Evolutionary conservation across 2,329 filamentous ascomycete species (phyloP).

Genomic region (Grosmannia clavigera): DNA sequence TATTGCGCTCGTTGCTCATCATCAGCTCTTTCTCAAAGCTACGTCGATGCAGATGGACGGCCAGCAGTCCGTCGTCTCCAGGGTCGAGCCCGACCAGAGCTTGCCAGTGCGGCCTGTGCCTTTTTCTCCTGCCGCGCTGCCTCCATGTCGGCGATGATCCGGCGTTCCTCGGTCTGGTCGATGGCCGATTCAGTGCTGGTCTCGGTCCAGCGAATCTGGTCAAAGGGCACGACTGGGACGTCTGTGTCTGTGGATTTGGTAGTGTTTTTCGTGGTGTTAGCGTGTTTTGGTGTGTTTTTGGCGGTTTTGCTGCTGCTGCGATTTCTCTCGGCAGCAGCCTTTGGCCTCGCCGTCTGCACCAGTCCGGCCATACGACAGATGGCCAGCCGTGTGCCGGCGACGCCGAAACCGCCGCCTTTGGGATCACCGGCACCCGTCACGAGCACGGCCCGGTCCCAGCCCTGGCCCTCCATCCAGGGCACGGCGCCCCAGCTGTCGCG

Average conservation of each 20-base stretch:
- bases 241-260: neutral
- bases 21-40: too few relatives aligned
- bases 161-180: conserved; percentile 9
- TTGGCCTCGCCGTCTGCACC: conserved; percentile 7
- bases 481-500: conserved; percentile 5
- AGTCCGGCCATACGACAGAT: conserved; percentile 22
- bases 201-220: conserved; percentile 18
- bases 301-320: neutral
- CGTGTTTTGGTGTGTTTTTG: neutral
- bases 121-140: neutral
- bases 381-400: conserved; percentile 20
- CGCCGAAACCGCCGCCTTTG: conserved; percentile 17
- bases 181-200: conserved; percentile 2
- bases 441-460: conserved; percentile 21
- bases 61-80: neutral
- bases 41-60: too few relatives aligned
- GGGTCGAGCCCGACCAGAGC: neutral
- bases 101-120: neutral
- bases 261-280: neutral
- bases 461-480: conserved; percentile 15
- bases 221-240: conserved; percentile 20
- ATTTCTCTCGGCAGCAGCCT: too few relatives aligned
- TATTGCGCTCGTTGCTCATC: neutral
- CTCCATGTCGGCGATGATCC: conserved; percentile 6
- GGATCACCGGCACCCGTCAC: conserved; percentile 23